Evolutionary conservation across 805 yeast genomes (phyloP), one percentile per base, ranked within the genome.

Genomic region (Brettanomyces nanus): DNA sequence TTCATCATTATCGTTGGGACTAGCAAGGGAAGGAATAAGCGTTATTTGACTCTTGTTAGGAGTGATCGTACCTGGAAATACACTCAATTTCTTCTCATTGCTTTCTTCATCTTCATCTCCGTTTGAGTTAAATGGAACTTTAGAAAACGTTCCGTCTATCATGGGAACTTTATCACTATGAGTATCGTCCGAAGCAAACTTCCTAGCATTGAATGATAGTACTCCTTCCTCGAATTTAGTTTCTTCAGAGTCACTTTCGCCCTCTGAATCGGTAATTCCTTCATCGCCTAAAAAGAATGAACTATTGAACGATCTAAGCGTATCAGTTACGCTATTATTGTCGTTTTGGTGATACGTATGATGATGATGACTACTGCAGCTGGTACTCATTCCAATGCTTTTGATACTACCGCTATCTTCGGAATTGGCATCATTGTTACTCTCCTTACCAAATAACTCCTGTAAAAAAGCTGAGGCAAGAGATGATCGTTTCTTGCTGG

Each of bases 81-180:
- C n/a, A n/a, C n/a, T n/a, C n/a, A n/a, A n/a, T n/a, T n/a, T n/a
- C n/a, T n/a, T n/a, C n/a, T n/a, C 13, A 10, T 23, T 23, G 27
- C 9, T 28, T 9, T 28, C 17, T 15, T 28, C 31, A 9, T n/a
- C 31, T 28, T 28, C 31, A 9, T 33, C 30, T 11, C 33, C 43
- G 21, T 36, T 36, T 1, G 48, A 41, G 11, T 49, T 33, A 15
- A 47, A 38, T 5, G 40, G 35, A 13, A 26, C 35, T 14, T 43
- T 42, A 3, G 37, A 31, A 34, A 47, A 50, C 3, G 53, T 46
- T 19, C 53, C 52, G 13, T 41, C 45, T 7, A 49, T 31, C 4
- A 45, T 27, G 17, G 35, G 17, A 18, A 5, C 25, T 23, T 3
- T 36, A 14, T 23, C 11, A 9, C 11, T 23, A 23, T 11, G 26